phyloP scores from a whole-genome alignment of 1,139 yeast species.

The Lipomyces yarrowii region DNA sequence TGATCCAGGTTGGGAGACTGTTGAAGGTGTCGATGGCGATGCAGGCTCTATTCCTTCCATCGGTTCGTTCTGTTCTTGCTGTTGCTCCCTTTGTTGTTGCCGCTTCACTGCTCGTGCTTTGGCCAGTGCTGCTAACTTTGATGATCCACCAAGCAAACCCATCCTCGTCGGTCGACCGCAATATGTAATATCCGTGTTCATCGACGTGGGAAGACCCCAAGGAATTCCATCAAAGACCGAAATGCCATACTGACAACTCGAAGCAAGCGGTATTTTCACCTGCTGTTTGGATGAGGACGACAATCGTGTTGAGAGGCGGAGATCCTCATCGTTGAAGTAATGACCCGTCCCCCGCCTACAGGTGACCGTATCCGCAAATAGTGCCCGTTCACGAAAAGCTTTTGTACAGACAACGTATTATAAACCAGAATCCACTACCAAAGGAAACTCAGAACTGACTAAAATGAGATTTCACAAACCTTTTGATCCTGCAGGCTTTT shows the following conservation, averaged over 20 bases:
- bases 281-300: background rate
- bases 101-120: slow-evolving; percentile 45
- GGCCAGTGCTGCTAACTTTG: slow-evolving; percentile 55
- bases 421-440: slow-evolving; percentile 1
- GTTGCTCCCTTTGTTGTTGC: slow-evolving; percentile 19
- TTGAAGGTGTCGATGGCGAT: background rate
- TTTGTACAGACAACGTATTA: slow-evolving; percentile 3
- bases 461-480: background rate
- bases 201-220: slow-evolving; percentile 11
- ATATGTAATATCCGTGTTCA: slow-evolving; percentile 5
- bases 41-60: slow-evolving; percentile 16
- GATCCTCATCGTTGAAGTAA: background rate
- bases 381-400: slow-evolving; percentile 1
- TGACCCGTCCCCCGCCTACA: background rate
- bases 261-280: background rate
- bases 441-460: background rate
- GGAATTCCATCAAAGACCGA: slow-evolving; percentile 23
- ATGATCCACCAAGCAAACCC: slow-evolving; percentile 33
- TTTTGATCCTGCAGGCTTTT: background rate
- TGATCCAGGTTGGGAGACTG: background rate
- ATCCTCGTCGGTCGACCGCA: slow-evolving; percentile 1
- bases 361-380: background rate
- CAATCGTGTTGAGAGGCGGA: background rate
- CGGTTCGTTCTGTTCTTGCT: slow-evolving; percentile 2
- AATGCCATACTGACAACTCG: background rate